Evolutionary conservation across 305 asterid species (phyloP).

Genomic region (Nicotiana rustica): DNA sequence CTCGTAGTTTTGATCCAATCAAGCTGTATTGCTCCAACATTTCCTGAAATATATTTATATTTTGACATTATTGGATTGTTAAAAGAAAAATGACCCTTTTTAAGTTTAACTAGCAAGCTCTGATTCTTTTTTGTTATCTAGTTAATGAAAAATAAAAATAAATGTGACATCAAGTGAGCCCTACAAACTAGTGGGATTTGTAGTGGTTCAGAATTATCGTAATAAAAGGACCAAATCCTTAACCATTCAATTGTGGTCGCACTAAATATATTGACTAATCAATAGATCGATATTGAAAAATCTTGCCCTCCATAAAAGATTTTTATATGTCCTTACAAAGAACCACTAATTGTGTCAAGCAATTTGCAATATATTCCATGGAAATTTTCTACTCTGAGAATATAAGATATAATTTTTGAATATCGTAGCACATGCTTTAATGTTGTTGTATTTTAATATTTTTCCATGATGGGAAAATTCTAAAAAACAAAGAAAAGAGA

Average conservation of each 20-base stretch:
- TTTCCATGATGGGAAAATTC: not conserved
- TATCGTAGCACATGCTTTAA: not conserved
- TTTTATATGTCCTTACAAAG: not conserved
- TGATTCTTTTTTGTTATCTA: not conserved
- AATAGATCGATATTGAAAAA: not conserved
- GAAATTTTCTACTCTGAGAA: not conserved
- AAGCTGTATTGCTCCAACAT: slow-evolving; percentile 52
- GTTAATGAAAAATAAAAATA: too few relatives aligned
- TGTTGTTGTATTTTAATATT: not conserved
- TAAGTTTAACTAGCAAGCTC: not conserved
- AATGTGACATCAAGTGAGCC: not conserved
- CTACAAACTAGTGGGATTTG: not conserved
- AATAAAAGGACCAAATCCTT: slow-evolving; percentile 12
- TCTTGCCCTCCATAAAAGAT: not conserved
- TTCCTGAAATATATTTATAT: slow-evolving; percentile 43
- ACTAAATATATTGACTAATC: not conserved
- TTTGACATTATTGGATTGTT: not conserved
- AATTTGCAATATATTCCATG: not conserved
- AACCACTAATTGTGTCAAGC: not conserved
- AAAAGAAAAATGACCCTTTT: not conserved
- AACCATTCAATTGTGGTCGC: slow-evolving; percentile 9
- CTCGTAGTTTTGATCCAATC: slow-evolving; percentile 49
- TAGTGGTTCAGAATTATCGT: not conserved
- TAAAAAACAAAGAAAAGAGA: not conserved
- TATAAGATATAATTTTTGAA: not conserved